phyloP scores from a whole-genome alignment of 345 rosid species.

The Eucalyptus marginata region DNA sequence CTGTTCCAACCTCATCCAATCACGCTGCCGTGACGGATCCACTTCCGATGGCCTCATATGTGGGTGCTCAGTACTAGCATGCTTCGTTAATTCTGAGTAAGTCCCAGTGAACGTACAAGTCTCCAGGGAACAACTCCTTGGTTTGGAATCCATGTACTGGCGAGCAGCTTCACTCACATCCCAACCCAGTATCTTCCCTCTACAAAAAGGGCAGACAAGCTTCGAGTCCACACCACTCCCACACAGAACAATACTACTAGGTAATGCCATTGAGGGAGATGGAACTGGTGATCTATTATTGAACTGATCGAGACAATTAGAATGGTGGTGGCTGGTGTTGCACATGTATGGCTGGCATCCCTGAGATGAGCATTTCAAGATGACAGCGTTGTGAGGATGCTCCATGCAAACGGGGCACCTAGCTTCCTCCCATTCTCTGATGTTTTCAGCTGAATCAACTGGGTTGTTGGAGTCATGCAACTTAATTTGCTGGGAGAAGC shows the following conservation, averaged over 20 bases:
- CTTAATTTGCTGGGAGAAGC: conserved; percentile 14
- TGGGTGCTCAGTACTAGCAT: conserved; percentile 47
- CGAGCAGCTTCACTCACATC: conserved; percentile 28
- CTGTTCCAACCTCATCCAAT: conserved; percentile 35
- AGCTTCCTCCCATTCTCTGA: conserved; percentile 53
- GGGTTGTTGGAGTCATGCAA: conserved; percentile 2
- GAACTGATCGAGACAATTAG: conserved; percentile 56
- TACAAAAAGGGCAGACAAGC: conserved; percentile 42
- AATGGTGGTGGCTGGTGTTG: conserved; percentile 52
- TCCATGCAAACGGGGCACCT: conserved; percentile 72
- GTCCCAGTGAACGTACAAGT: conserved; percentile 38
- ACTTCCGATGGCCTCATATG: conserved; percentile 15
- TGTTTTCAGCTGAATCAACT: conserved; percentile 10
- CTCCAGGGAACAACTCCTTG: conserved; percentile 34
- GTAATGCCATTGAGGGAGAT: not conserved
- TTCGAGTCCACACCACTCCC: not conserved
- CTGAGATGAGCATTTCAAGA: conserved; percentile 43
- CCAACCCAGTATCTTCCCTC: conserved; percentile 47
- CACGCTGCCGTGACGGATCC: conserved; percentile 22
- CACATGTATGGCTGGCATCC: conserved; percentile 73
- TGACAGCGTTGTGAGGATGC: conserved; percentile 64
- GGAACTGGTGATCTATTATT: conserved; percentile 3
- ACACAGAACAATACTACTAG: not conserved
- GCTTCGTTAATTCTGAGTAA: conserved; percentile 42
- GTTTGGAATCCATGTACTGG: conserved; percentile 42